Conservation (phyloP, 257 asterid genomes). For the Solanum bulbocastanum region DNA sequence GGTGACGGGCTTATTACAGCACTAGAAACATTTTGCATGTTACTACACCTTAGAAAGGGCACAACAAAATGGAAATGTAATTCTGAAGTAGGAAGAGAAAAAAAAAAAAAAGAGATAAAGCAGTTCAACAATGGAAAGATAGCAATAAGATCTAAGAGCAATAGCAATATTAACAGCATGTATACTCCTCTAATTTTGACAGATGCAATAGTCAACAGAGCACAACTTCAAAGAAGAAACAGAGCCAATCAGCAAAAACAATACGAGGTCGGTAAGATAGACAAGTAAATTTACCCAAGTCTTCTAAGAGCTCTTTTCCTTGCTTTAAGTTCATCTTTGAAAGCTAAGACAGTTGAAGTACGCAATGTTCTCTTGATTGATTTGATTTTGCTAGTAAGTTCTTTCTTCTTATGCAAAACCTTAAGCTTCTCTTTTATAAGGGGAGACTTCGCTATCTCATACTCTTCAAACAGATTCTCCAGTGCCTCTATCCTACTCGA, state of each 20-base stretch:
- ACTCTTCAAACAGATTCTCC: slow-evolving; percentile 83
- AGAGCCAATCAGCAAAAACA: background rate
- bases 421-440: slow-evolving; percentile 80
- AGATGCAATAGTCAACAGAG: background rate
- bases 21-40: background rate
- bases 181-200: background rate
- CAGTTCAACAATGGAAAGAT: background rate
- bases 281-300: slow-evolving; percentile 45
- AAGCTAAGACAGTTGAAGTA: slow-evolving; percentile 76
- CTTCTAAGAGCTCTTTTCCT: slow-evolving; percentile 90
- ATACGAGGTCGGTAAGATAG: background rate
- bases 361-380: slow-evolving; percentile 71
- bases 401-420: slow-evolving; percentile 76
- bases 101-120: background rate
- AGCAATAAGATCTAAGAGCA: background rate
- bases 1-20: background rate
- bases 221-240: background rate
- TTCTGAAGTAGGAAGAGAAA: background rate
- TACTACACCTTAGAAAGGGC: background rate
- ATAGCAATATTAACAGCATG: background rate
- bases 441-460: slow-evolving; percentile 77
- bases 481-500: slow-evolving; percentile 80
- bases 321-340: slow-evolving; percentile 94
- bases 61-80: background rate
- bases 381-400: slow-evolving; percentile 65